Conservation (phyloP, 2,329 filamentous ascomycete species). For the Amauroascus verrucosus region DNA sequence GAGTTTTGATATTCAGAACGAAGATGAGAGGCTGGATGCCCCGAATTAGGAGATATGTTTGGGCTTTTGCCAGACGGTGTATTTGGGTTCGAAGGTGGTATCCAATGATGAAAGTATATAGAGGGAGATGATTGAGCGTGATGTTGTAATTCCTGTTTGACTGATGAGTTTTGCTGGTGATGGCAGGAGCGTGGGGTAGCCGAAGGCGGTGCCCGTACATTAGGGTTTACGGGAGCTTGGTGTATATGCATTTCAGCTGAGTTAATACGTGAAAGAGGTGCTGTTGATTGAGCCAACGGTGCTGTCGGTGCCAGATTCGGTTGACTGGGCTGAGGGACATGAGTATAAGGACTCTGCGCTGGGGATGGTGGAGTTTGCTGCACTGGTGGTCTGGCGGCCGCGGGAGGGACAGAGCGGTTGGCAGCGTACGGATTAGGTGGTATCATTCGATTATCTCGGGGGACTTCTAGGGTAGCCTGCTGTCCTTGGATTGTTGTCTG, state of each 20-base stretch:
- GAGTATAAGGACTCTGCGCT: conserved; percentile 20
- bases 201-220: not conserved
- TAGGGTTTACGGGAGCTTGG: conserved; percentile 21
- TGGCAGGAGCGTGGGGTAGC: conserved; percentile 11
- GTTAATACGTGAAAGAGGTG: conserved; percentile 28
- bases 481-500: conserved; percentile 19
- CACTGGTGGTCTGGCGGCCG: conserved; percentile 12
- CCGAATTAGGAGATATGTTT: conserved; percentile 38
- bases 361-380: conserved; percentile 21
- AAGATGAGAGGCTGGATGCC: conserved; percentile 40
- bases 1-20: conserved; percentile 58
- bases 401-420: conserved; percentile 19
- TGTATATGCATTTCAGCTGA: conserved; percentile 35
- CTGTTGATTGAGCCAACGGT: conserved; percentile 17
- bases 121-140: conserved; percentile 58
- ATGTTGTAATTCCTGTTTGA: conserved; percentile 34
- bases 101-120: conserved; percentile 90
- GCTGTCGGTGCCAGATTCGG: conserved; percentile 15
- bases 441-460: conserved; percentile 27
- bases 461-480: conserved; percentile 20
- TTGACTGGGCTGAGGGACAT: conserved; percentile 21
- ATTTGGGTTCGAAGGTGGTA: conserved; percentile 64
- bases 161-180: conserved; percentile 26
- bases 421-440: conserved; percentile 28
- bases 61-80: conserved; percentile 64